A percentile compares a stretch with the other conserved stretches of the same genome.
phyloP scores from a whole-genome alignment of 1,139 yeast species.

The Lodderomyces metapsilosis region DNA sequence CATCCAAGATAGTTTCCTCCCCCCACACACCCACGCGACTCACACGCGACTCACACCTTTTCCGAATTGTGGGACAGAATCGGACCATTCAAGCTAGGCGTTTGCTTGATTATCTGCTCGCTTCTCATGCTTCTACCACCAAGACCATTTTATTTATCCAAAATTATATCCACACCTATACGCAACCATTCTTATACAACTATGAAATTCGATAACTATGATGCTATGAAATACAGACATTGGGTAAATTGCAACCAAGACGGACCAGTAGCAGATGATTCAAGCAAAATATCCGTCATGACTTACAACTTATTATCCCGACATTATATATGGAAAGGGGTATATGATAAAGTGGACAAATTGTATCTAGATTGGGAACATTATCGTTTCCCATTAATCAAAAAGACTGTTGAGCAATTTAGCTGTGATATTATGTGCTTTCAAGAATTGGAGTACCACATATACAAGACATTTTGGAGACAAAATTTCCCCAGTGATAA shows the following conservation, averaged over 20 bases:
- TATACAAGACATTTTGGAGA: conserved; percentile 48
- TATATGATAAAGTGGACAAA: conserved; percentile 49
- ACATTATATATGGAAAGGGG: conserved; percentile 57
- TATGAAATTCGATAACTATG: conserved; percentile 14
- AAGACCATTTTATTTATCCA: neutral
- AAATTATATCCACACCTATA: neutral
- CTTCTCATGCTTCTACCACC: neutral
- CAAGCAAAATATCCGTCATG: conserved; percentile 30
- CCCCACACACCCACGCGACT: too few species aligned
- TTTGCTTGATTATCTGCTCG: neutral
- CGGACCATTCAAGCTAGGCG: neutral
- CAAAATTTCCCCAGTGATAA: conserved; percentile 23
- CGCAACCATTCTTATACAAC: neutral
- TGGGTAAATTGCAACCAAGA: conserved; percentile 19
- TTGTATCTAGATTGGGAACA: conserved; percentile 43
- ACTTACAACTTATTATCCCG: conserved; percentile 55
- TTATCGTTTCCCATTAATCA: conserved; percentile 45
- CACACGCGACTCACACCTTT: too few species aligned
- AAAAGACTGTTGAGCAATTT: conserved; percentile 36
- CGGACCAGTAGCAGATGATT: conserved; percentile 2
- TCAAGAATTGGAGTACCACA: conserved; percentile 54
- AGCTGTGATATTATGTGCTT: conserved; percentile 58
- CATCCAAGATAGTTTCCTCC: too few species aligned
- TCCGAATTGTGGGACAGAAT: neutral
- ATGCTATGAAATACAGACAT: conserved; percentile 23